A percentile compares a stretch with the other conserved stretches of the same genome.
These are phyloP conservation scores for Xylaria castorea DNA, from an alignment of 495 filamentous ascomycete species.

Conservation along the genomic window DNA sequence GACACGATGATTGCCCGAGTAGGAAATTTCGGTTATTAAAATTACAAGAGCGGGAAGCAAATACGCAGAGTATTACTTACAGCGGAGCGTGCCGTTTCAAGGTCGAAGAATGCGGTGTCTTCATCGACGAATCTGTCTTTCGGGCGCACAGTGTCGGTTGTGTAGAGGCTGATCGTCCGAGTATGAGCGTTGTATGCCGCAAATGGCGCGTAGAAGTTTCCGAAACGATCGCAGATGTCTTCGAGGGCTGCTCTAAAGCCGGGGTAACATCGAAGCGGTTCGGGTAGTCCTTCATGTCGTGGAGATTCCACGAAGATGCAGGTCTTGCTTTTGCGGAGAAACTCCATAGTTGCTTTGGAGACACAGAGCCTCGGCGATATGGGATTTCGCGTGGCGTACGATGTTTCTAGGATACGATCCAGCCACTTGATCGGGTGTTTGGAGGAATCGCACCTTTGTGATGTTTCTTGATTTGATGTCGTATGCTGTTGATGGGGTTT, in stretches of 20 bases:
- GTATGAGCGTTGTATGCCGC: constrained; percentile 31
- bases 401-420: constrained; percentile 38
- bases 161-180: constrained; percentile 33
- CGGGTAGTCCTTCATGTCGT: constrained; percentile 25
- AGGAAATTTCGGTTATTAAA: not conserved
- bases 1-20: not conserved
- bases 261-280: constrained; percentile 34
- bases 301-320: constrained; percentile 29
- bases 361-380: constrained; percentile 1
- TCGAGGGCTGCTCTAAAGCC: constrained; percentile 33
- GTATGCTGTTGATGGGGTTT: not conserved
- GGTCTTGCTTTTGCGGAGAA: constrained; percentile 15
- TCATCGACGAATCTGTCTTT: constrained; percentile 10
- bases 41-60: not conserved
- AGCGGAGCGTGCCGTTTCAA: constrained; percentile 21
- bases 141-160: constrained; percentile 20
- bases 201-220: constrained; percentile 35
- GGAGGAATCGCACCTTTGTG: constrained; percentile 3
- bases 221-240: constrained; percentile 33
- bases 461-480: not conserved
- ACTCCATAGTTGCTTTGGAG: constrained; percentile 19
- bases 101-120: constrained; percentile 18
- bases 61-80: constrained; percentile 1
- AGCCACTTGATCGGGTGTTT: constrained; percentile 34
- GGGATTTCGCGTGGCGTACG: constrained; percentile 25